Evolutionary conservation across 1,284 basidiomycete species (phyloP).

Genomic region (Ustilago xerochloae): DNA sequence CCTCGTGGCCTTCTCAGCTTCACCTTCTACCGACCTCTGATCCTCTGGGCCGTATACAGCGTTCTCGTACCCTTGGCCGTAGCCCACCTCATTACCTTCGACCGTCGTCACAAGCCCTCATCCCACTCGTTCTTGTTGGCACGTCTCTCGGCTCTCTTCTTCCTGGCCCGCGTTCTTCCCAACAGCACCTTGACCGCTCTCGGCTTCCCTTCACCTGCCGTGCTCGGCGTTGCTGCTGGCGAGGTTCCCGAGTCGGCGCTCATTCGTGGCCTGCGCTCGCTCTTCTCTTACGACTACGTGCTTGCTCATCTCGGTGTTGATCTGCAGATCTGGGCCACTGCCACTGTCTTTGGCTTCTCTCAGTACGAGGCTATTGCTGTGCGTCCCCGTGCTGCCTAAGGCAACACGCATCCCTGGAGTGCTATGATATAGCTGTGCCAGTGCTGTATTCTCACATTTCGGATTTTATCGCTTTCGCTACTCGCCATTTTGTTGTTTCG

Average conservation of each 20-base stretch:
- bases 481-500: constrained; percentile 1
- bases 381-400: constrained; percentile 43
- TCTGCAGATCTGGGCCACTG: constrained; percentile 54
- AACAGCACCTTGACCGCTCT: constrained; percentile 39
- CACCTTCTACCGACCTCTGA: constrained; percentile 53
- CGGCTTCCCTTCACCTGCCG: constrained; percentile 30
- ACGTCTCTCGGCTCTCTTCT: constrained; percentile 54
- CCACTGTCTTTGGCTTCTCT: constrained; percentile 48
- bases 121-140: constrained; percentile 52
- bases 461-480: constrained; percentile 3
- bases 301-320: constrained; percentile 41
- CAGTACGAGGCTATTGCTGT: constrained; percentile 51
- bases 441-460: constrained; percentile 19
- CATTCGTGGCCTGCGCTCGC: constrained; percentile 25
- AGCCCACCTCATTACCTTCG: constrained; percentile 58
- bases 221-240: constrained; percentile 54
- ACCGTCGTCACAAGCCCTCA: constrained; percentile 52
- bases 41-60: constrained; percentile 56
- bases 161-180: constrained; percentile 41
- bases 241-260: constrained; percentile 43
- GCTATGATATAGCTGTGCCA: not conserved
- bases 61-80: constrained; percentile 51
- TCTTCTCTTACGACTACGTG: constrained; percentile 51
- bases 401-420: not conserved
- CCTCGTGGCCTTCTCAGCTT: constrained; percentile 38